Conservation (phyloP, 768 basidiomycete genomes). For the Rhizopogon salebrosus region DNA sequence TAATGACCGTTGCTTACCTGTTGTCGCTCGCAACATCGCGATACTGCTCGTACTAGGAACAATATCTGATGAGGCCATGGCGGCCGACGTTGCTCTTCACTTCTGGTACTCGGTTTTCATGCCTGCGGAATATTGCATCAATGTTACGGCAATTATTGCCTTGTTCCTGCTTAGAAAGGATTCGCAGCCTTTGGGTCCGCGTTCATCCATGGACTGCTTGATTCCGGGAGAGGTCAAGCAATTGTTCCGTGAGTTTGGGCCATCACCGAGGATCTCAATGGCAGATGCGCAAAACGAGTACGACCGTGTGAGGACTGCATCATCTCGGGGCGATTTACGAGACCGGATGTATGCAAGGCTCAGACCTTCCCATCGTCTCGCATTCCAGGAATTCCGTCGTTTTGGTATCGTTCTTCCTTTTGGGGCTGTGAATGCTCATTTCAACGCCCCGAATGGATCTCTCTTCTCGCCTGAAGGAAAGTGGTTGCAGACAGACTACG, state of each 20-base stretch:
- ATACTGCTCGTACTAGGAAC: slow-evolving; percentile 38
- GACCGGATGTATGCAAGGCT: slow-evolving; percentile 37
- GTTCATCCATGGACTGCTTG: slow-evolving; percentile 14
- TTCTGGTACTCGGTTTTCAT: slow-evolving; percentile 45
- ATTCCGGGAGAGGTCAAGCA: slow-evolving; percentile 5
- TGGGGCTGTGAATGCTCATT: slow-evolving; percentile 36
- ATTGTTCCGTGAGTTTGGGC: neutral
- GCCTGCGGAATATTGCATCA: slow-evolving; percentile 27
- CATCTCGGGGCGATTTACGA: slow-evolving; percentile 34
- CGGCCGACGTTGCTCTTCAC: slow-evolving; percentile 43
- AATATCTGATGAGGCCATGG: slow-evolving; percentile 24
- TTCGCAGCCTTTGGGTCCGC: slow-evolving; percentile 5
- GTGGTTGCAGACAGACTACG: slow-evolving; percentile 37
- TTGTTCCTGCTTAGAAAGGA: slow-evolving; percentile 8
- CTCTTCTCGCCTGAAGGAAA: slow-evolving; percentile 40
- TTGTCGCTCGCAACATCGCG: slow-evolving; percentile 36
- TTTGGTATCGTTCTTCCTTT: slow-evolving; percentile 46
- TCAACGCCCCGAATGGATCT: slow-evolving; percentile 37
- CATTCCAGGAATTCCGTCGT: slow-evolving; percentile 33
- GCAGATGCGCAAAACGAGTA: slow-evolving; percentile 28
- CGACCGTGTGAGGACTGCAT: no score
- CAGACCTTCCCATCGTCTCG: slow-evolving; percentile 40
- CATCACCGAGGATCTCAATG: slow-evolving; percentile 8
- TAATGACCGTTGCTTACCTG: slow-evolving; percentile 31
- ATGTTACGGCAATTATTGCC: slow-evolving; percentile 15